Evolutionary conservation across 331 rosid genomes (phyloP), one percentile per base, ranked within the genome.

Genomic region (Quercus phellos): DNA sequence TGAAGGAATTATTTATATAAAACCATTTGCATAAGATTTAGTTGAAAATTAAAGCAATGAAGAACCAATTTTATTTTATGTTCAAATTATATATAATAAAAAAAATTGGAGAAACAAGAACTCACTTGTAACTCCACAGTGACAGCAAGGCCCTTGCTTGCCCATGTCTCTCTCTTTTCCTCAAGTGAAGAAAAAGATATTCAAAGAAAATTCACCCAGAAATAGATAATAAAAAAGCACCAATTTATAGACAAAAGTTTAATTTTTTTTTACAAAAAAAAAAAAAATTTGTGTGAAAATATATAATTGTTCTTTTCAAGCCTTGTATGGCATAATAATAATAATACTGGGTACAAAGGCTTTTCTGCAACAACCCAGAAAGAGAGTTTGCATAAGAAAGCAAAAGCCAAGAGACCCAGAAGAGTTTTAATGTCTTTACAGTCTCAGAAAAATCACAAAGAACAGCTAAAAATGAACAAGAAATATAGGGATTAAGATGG

Each of bases 51-150:
- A 51, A 43, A 84, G 32, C 63, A 83, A 75, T 63, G 73, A 73
- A 84, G 55, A 85, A 77, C 71, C 78, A 30, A 13, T 58, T 76
- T 21, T 46, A 53, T 75, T 42, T 5, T 53, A 30, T 51, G 42
- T 42, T 64, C 42, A 68, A 68, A 73, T 16, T 22, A 30, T 6
- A 67, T 67, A 67, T 71, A 4, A 70, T 29, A 64, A 43, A 14
- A 53, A 78, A 73, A 79, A 74, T 55, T 82, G 94, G 96, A 85
- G 92, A 86, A 89, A 90, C 96, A 93, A 93, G 84, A 91, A 93
- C 99, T 95, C 98, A 95, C 99, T 95, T 83, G 98, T 89, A 87
- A 95, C 99, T 91, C 98, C 98, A 93, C 99, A 95, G 98, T 95
- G 99, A 91, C 87, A 85, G 92, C 99, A 95, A 86, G 99, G 99